Percentiles rank a stretch among this genome's conserved stretches.
These are phyloP conservation scores for Globisporangium ultimum DNA, from an alignment of 352 stramenopile genomes.

Conservation along the genomic window DNA sequence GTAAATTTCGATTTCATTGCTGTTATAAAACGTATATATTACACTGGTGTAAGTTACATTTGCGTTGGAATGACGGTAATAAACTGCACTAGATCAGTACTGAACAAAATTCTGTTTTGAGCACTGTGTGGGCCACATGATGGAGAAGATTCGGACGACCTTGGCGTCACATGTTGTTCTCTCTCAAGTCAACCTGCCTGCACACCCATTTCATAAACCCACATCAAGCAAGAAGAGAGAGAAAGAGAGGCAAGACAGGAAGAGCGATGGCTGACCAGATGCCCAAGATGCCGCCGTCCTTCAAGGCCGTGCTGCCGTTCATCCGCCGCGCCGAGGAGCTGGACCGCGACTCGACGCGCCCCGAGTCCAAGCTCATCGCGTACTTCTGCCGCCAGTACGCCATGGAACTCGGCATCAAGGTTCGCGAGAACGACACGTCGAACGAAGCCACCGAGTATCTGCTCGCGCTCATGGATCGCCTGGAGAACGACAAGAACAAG, in stretches of 20 bases:
- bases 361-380: constrained; percentile 93
- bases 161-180: constrained; percentile 11
- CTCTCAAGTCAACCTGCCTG: constrained; percentile 1
- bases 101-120: background rate
- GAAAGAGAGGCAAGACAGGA: constrained; percentile 6
- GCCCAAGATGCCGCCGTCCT: constrained; percentile 86
- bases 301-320: constrained; percentile 94
- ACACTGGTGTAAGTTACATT: no score
- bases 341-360: constrained; percentile 85
- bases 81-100: background rate
- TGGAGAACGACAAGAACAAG: constrained; percentile 91
- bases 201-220: constrained; percentile 9
- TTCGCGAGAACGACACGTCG: constrained; percentile 75
- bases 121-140: constrained; percentile 1
- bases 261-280: constrained; percentile 43
- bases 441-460: constrained; percentile 88
- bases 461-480: constrained; percentile 83
- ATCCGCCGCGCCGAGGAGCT: constrained; percentile 94
- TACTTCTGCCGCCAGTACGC: constrained; percentile 92
- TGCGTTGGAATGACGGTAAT: background rate
- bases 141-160: constrained; percentile 1
- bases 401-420: constrained; percentile 87
- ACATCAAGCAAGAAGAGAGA: constrained; percentile 14
- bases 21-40: no score
- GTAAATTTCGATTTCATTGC: no score